Conservation (phyloP, 2,329 filamentous ascomycete genomes). For the Cryphonectria carpinicola region DNA sequence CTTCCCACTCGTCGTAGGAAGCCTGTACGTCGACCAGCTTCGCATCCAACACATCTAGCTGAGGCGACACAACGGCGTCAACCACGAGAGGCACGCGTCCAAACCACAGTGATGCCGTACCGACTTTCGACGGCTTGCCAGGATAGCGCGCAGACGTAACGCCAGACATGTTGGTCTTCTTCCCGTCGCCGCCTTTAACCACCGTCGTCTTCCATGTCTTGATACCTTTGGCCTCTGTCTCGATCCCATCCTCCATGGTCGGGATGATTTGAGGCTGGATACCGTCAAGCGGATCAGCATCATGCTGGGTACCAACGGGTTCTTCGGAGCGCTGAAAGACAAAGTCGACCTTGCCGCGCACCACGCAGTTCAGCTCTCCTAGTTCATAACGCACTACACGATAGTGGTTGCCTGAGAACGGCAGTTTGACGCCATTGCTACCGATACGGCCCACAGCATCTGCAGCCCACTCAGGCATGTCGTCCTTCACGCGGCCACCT, state of each 20-base stretch:
- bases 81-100: slow-evolving; percentile 22
- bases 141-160: slow-evolving; percentile 10
- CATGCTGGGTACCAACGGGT: not conserved
- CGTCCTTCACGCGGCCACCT: too few relatives aligned
- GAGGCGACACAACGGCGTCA: slow-evolving; percentile 11
- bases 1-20: slow-evolving; percentile 16
- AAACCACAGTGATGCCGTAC: slow-evolving; percentile 21
- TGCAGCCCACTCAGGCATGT: slow-evolving; percentile 16
- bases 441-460: slow-evolving; percentile 4
- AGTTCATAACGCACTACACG: slow-evolving; percentile 22
- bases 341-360: slow-evolving; percentile 23
- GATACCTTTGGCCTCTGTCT: not conserved
- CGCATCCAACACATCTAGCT: not conserved
- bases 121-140: not conserved
- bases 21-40: slow-evolving; percentile 3
- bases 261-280: not conserved
- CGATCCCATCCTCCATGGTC: not conserved
- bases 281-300: not conserved
- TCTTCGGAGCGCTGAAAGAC: slow-evolving; percentile 9
- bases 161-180: not conserved
- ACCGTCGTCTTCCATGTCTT: slow-evolving; percentile 16
- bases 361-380: slow-evolving; percentile 12
- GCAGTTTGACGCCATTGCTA: not conserved
- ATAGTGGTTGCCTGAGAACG: slow-evolving; percentile 17
- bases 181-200: slow-evolving; percentile 7